These are phyloP conservation scores for Kwoniella europaea DNA, from an alignment of 768 basidiomycete genomes.

Conservation along the genomic window DNA sequence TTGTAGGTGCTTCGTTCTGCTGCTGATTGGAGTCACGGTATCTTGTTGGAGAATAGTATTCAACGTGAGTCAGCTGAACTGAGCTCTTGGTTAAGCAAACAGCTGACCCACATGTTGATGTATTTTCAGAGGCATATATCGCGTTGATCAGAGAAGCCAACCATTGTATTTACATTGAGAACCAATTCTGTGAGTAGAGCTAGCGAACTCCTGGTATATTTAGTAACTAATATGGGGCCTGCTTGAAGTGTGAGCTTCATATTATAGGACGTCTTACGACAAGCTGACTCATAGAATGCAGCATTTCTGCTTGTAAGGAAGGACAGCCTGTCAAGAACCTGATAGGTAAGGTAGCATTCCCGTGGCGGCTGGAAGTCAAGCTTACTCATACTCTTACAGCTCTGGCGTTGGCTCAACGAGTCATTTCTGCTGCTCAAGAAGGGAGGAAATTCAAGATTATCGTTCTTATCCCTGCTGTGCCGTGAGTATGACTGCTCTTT, in stretches of 20 bases:
- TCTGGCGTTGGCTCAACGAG: slow-evolving; percentile 77
- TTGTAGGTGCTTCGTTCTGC: slow-evolving; percentile 77
- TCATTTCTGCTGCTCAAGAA: slow-evolving; percentile 75
- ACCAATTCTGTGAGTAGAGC: slow-evolving; percentile 58
- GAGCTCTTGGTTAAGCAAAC: background rate
- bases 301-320: slow-evolving; percentile 74
- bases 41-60: slow-evolving; percentile 85
- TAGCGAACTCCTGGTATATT: background rate
- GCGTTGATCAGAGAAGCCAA: slow-evolving; percentile 77
- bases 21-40: slow-evolving; percentile 92
- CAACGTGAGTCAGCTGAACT: slow-evolving; percentile 61
- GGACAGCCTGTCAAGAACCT: slow-evolving; percentile 76
- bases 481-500: slow-evolving; percentile 58
- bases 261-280: background rate
- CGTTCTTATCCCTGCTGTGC: slow-evolving; percentile 85
- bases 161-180: slow-evolving; percentile 88
- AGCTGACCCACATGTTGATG: background rate
- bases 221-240: slow-evolving; percentile 24
- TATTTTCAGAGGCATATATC: slow-evolving; percentile 65
- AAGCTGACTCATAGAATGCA: slow-evolving; percentile 51
- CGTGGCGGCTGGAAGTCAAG: too few relatives aligned
- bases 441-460: slow-evolving; percentile 84
- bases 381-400: slow-evolving; percentile 54
- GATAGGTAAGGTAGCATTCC: too few relatives aligned
- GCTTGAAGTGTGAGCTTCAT: slow-evolving; percentile 31